Percentiles rank a stretch among this genome's conserved stretches.
phyloP scores from a whole-genome alignment of 164 flowering plant species.

The Saururus chinensis region DNA sequence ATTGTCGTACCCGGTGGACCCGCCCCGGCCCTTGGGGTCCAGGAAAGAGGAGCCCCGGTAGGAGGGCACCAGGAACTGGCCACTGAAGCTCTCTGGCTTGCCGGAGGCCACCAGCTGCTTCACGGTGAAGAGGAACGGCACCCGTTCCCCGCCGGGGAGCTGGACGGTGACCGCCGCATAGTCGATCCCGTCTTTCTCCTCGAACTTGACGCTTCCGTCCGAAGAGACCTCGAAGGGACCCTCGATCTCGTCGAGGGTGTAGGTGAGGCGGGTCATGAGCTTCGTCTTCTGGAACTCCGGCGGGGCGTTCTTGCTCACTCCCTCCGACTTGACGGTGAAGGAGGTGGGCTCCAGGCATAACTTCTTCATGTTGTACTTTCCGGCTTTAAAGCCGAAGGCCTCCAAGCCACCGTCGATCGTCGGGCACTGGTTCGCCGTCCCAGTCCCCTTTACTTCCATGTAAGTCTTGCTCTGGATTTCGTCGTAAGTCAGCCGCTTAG shows the following conservation, averaged over 20 bases:
- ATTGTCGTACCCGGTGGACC: conserved; percentile 86
- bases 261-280: conserved; percentile 97
- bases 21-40: conserved; percentile 99
- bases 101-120: conserved; percentile 89
- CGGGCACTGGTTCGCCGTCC: conserved; percentile 98
- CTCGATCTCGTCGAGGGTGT: conserved; percentile 94
- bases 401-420: conserved; percentile 74
- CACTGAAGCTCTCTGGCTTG: conserved; percentile 69
- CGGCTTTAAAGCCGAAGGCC: conserved; percentile 64
- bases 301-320: conserved; percentile 72
- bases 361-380: conserved; percentile 83
- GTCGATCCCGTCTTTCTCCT: conserved; percentile 93
- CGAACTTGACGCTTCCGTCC: conserved; percentile 77
- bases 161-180: conserved; percentile 96
- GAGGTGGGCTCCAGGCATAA: conserved; percentile 92
- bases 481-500: conserved; percentile 81
- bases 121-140: conserved; percentile 91
- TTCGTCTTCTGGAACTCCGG: conserved; percentile 83
- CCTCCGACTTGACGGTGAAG: conserved; percentile 91
- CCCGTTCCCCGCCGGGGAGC: conserved; percentile 94
- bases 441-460: conserved; percentile 91
- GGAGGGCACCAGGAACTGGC: conserved; percentile 77
- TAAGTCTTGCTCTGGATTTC: conserved; percentile 22
- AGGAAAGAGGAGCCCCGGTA: conserved; percentile 92
- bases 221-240: conserved; percentile 85